These are phyloP conservation scores for Cyberlindnera mycetangii DNA, from an alignment of 805 yeast species.

Conservation along the genomic window DNA sequence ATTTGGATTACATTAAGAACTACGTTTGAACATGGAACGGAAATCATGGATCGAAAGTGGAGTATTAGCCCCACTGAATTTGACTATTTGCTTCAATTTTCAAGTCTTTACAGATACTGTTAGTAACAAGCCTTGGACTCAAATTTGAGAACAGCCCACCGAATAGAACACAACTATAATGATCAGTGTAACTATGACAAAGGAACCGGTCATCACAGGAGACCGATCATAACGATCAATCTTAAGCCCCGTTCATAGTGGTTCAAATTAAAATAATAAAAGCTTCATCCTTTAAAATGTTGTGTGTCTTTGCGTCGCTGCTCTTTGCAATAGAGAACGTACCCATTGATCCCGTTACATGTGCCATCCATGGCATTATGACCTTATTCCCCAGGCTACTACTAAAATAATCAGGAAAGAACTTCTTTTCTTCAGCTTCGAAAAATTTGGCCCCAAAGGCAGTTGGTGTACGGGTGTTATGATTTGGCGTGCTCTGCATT, in stretches of 20 bases:
- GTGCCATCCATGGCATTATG: too few relatives aligned
- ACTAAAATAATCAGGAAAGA: not conserved
- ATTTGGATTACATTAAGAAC: too few relatives aligned
- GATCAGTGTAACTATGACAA: conserved; percentile 90
- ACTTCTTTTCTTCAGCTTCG: not conserved
- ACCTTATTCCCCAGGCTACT: too few relatives aligned
- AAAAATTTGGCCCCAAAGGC: not conserved
- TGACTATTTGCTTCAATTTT: not conserved
- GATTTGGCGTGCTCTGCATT: not conserved
- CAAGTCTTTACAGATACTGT: not conserved
- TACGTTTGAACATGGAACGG: too few relatives aligned
- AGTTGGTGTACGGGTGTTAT: conserved; percentile 7
- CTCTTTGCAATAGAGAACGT: not conserved
- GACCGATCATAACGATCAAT: conserved; percentile 30
- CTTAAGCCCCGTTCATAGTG: conserved; percentile 20
- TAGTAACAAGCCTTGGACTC: not conserved
- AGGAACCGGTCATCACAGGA: conserved; percentile 60
- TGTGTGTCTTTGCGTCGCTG: not conserved
- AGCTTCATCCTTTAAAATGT: conserved; percentile 24
- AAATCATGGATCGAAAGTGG: not conserved
- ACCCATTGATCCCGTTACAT: too few relatives aligned
- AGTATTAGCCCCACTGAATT: not conserved
- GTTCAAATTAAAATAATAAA: conserved; percentile 29
- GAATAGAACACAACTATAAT: conserved; percentile 1
- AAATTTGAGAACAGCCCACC: too few relatives aligned